These are phyloP conservation scores for Cladorrhinum samala DNA, from an alignment of 495 filamentous ascomycete genomes.

Conservation along the genomic window DNA sequence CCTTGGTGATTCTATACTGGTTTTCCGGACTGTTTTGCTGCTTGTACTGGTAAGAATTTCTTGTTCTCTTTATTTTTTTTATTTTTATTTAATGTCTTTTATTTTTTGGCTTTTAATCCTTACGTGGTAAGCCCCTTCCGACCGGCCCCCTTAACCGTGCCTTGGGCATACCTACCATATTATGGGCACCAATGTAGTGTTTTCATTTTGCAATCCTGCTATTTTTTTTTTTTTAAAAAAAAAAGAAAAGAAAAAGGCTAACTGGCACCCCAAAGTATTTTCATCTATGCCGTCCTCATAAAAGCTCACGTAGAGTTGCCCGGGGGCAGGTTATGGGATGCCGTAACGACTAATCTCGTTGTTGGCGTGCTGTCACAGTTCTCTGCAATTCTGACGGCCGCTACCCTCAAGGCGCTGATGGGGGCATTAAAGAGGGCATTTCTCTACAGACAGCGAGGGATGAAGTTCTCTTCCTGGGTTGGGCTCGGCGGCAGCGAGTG, in stretches of 20 bases:
- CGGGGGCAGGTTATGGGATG: slow-evolving; percentile 7
- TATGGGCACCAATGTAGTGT: too few relatives aligned
- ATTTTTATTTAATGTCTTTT: too few relatives aligned
- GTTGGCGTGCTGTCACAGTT: slow-evolving; percentile 10
- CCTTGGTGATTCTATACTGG: too few relatives aligned
- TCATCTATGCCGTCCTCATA: slow-evolving; percentile 13
- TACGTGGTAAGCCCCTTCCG: too few relatives aligned
- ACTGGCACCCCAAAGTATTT: neutral
- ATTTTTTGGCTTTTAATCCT: too few relatives aligned
- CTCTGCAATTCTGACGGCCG: slow-evolving; percentile 5
- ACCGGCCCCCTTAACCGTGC: too few relatives aligned
- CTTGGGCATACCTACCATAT: too few relatives aligned
- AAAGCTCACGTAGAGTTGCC: slow-evolving; percentile 1
- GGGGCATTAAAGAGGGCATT: slow-evolving; percentile 1
- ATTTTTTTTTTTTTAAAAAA: too few relatives aligned
- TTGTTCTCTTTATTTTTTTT: too few relatives aligned
- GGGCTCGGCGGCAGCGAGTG: slow-evolving; percentile 4
- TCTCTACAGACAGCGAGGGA: neutral
- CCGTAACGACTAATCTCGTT: slow-evolving; percentile 10
- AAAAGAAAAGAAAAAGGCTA: neutral
- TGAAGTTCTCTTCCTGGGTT: slow-evolving; percentile 5
- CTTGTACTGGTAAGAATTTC: too few relatives aligned
- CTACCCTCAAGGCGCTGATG: slow-evolving; percentile 4
- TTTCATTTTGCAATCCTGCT: too few relatives aligned
- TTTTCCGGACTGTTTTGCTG: too few relatives aligned